These are phyloP conservation scores for Calonectria henricotiae DNA, from an alignment of 2,329 filamentous ascomycete genomes.

Conservation along the genomic window DNA sequence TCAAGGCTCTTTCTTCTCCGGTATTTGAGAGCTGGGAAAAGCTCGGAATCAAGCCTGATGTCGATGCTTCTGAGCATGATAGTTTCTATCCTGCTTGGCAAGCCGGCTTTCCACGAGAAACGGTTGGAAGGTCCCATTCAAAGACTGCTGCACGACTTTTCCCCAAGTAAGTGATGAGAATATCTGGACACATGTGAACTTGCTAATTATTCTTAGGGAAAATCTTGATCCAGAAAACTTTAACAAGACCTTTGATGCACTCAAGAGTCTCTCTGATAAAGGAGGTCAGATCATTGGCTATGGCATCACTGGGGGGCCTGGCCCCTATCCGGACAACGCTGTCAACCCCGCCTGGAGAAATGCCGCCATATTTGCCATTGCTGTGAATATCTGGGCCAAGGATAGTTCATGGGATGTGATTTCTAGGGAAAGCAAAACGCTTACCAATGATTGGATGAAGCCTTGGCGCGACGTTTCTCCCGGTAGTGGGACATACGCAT, in stretches of 20 bases:
- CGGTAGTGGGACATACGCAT: not conserved
- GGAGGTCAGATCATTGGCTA: slow-evolving; percentile 7
- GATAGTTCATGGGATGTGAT: slow-evolving; percentile 8
- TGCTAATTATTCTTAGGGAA: not conserved
- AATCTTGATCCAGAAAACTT: slow-evolving; percentile 6
- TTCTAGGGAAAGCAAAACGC: slow-evolving; percentile 13
- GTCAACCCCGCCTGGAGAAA: slow-evolving; percentile 9
- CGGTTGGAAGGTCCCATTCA: not conserved
- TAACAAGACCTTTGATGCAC: not conserved
- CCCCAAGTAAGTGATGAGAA: not conserved
- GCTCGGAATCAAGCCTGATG: not conserved
- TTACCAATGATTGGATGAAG: slow-evolving; percentile 15
- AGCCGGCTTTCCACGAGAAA: slow-evolving; percentile 10
- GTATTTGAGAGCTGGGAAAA: slow-evolving; percentile 9
- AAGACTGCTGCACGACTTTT: slow-evolving; percentile 10
- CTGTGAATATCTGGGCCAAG: not conserved
- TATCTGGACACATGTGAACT: not conserved
- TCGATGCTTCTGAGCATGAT: not conserved
- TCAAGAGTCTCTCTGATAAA: slow-evolving; percentile 14
- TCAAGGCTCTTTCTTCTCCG: not conserved
- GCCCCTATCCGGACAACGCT: not conserved
- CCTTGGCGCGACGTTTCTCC: slow-evolving; percentile 10
- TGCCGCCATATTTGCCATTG: slow-evolving; percentile 1
- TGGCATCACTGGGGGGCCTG: slow-evolving; percentile 4
- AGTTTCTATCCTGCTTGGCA: slow-evolving; percentile 15